A percentile compares a stretch with the other conserved stretches of the same genome.
Conservation (phyloP, 2,329 filamentous ascomycete genomes). For the Diaporthe batatas region DNA sequence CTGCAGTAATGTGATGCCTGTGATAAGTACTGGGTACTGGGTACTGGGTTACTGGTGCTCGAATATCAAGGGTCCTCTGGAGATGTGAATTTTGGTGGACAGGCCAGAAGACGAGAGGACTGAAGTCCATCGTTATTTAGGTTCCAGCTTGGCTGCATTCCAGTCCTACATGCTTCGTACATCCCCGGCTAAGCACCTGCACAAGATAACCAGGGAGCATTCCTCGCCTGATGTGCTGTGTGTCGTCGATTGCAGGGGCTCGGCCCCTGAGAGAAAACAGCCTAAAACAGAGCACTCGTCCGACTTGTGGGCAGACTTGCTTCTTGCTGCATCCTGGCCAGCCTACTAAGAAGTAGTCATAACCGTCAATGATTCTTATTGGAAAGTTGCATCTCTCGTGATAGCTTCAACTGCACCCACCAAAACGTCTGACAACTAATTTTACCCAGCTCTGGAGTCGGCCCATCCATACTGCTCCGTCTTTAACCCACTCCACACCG, state of each 20-base stretch:
- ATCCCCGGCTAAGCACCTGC: background rate
- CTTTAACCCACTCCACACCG: too few species aligned
- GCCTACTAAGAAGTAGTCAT: too few species aligned
- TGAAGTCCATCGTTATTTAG: background rate
- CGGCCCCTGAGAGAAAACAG: slow-evolving; percentile 29
- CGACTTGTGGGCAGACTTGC: slow-evolving; percentile 39
- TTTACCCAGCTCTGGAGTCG: background rate
- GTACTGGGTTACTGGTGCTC: too few species aligned
- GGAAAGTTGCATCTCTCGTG: background rate
- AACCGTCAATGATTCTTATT: background rate
- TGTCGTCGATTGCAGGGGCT: slow-evolving; percentile 36
- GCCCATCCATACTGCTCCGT: background rate
- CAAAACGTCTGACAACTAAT: background rate
- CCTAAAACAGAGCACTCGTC: slow-evolving; percentile 24
- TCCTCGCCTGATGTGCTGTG: background rate
- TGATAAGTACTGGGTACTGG: background rate
- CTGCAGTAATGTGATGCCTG: background rate
- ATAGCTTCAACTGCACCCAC: background rate
- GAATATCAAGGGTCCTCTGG: slow-evolving; percentile 8
- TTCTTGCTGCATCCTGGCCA: background rate
- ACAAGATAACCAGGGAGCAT: background rate
- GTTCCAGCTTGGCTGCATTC: background rate
- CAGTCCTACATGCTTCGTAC: background rate
- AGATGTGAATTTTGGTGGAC: background rate
- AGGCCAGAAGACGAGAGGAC: background rate